Evolutionary conservation across 257 asterid species (phyloP), one percentile per base, ranked within the genome.

Genomic region (Phtheirospermum japonicum): DNA sequence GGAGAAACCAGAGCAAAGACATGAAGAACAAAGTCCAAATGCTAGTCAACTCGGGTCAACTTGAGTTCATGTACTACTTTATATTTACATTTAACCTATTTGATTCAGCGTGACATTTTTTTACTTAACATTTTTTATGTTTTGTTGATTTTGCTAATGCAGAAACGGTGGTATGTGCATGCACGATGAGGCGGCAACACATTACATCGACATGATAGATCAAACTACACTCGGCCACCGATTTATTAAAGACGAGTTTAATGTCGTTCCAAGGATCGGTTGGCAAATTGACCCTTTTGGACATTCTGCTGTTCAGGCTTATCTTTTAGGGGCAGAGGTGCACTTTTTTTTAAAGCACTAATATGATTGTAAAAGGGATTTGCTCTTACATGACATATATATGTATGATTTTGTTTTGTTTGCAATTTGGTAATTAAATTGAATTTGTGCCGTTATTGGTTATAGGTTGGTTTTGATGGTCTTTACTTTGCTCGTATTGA

Each of bases 261-360:
- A 85, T 70, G 84, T 93, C 37, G 81, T 95, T 66, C 99, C 99
- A 3, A 81, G 99, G 71, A 87, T 93, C 54, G 99, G 99, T 55
- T 93, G 99, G 99, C 99, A 93, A 73, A 87, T 93, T 19, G 99
- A 93, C 63, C 97, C 99, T 20, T 93, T 93, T 59, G 99, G 99
- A 46, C 99, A 93, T 77, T 82, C 99, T 28, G 97, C 99, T 54
- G 96, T 89, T 40, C 99, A 93, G 82, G 99, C 97, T 49, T 93
- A 93, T 77, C 93, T 93, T 61, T 72, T 93, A 69, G 99, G 97
- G 48, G 87, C 99, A 30, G 97, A 93, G 95, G 99, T 87, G 72
- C 43, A 37, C 32, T 32, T 31, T 28, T 49, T 42, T 50, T 39
- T 16, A 14, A 2, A 43, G n/a, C 23, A 5, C 5, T 16, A 5